phyloP scores from a whole-genome alignment of 2,329 filamentous ascomycete species.

The Amesomyces nigricolor region DNA sequence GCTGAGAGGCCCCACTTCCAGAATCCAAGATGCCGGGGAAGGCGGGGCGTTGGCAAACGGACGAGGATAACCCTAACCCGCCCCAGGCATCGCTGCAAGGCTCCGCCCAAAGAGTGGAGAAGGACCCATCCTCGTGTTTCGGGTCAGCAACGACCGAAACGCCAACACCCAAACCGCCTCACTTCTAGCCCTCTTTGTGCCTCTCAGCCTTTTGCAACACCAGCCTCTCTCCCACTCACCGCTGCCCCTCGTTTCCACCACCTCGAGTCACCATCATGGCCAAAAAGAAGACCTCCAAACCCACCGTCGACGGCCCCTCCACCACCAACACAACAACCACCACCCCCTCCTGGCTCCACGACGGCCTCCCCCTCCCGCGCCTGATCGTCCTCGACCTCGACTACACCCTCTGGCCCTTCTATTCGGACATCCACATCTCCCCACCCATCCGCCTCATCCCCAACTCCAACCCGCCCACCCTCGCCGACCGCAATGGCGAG shows the following conservation, averaged over 20 bases:
- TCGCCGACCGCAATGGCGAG: slow-evolving; percentile 56
- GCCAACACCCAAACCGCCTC: not conserved
- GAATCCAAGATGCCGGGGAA: no score
- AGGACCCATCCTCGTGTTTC: not conserved
- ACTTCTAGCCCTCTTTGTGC: no score
- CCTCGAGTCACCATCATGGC: not conserved
- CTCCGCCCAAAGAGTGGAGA: no score
- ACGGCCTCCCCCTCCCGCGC: slow-evolving; percentile 66
- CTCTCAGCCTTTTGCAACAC: not conserved
- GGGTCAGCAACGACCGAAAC: not conserved
- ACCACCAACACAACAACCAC: slow-evolving; percentile 24
- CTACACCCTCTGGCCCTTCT: slow-evolving; percentile 99
- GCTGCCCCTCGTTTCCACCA: no score
- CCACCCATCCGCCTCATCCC: slow-evolving; percentile 57
- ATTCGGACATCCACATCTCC: slow-evolving; percentile 89
- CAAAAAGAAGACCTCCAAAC: slow-evolving; percentile 22
- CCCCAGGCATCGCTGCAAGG: no score
- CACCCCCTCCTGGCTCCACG: slow-evolving; percentile 40
- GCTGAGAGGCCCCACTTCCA: no score
- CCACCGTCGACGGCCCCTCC: slow-evolving; percentile 19
- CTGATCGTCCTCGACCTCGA: slow-evolving; percentile 92
- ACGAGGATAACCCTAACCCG: slow-evolving; percentile 1
- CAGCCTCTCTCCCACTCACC: not conserved
- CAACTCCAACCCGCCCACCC: slow-evolving; percentile 33
- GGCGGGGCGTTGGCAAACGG: no score